Evolutionary conservation across 257 asterid species (phyloP).

Genomic region (Coffea canephora): DNA sequence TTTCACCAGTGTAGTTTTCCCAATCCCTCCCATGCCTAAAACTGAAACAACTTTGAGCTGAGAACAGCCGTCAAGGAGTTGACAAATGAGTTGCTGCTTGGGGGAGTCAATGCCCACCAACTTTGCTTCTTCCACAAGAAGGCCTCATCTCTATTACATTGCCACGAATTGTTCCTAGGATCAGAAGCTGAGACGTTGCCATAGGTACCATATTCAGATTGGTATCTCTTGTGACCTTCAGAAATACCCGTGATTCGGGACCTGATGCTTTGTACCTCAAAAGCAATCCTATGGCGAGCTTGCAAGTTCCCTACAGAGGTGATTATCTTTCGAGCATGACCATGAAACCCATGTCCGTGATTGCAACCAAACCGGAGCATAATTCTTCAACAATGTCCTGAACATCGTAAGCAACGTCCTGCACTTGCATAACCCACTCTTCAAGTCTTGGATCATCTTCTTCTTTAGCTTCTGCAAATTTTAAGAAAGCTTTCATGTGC

Average conservation of each 20-base stretch:
- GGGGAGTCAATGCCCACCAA: conserved; percentile 7
- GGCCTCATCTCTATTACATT: neutral
- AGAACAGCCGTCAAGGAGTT: neutral
- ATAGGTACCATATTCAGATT: neutral
- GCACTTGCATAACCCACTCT: conserved; percentile 3
- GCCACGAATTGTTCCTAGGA: neutral
- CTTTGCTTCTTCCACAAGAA: conserved; percentile 1
- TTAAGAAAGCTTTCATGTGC: conserved; percentile 9
- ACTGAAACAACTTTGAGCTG: conserved; percentile 7
- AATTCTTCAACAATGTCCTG: conserved; percentile 1
- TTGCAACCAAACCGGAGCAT: neutral
- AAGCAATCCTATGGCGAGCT: neutral
- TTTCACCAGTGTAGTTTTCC: conserved; percentile 1
- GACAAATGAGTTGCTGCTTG: conserved; percentile 1
- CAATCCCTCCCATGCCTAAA: conserved; percentile 9
- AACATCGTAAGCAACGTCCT: conserved; percentile 2
- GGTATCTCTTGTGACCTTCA: conserved; percentile 5
- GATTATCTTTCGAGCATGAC: neutral
- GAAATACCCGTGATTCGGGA: conserved; percentile 5
- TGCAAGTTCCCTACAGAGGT: neutral
- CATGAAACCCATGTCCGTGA: neutral
- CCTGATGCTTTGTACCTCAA: neutral
- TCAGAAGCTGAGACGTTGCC: neutral
- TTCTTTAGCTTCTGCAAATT: conserved; percentile 4
- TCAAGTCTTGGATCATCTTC: neutral